Evolutionary conservation across 2,329 filamentous ascomycete genomes (phyloP).

Genomic region (Diaporthe humulicola): DNA sequence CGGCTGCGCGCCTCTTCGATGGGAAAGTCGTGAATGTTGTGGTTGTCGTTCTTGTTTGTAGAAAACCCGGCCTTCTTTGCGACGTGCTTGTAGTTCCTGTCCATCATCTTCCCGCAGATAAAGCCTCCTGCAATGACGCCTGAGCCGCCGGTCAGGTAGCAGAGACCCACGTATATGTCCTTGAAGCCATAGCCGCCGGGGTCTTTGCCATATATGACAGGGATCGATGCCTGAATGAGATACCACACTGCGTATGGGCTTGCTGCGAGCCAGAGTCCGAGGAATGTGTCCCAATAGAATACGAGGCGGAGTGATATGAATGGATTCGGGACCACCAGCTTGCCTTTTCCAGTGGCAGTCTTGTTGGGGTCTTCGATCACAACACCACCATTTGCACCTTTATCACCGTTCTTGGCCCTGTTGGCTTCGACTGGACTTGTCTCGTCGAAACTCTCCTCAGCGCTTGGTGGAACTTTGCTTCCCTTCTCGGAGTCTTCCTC

Average conservation of each 20-base stretch:
- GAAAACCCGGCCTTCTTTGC: constrained; percentile 69
- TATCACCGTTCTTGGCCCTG: not conserved
- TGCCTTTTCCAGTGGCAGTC: constrained; percentile 47
- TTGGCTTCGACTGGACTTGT: not conserved
- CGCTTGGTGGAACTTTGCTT: not conserved
- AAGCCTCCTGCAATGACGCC: constrained; percentile 60
- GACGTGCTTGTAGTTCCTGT: constrained; percentile 76
- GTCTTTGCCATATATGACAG: constrained; percentile 62
- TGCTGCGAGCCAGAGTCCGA: constrained; percentile 54
- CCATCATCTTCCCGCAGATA: constrained; percentile 64
- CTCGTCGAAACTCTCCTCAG: not conserved
- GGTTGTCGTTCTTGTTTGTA: constrained; percentile 66
- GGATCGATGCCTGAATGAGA: constrained; percentile 63
- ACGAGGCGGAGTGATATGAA: constrained; percentile 63
- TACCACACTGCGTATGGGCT: constrained; percentile 64
- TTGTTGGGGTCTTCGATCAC: not conserved
- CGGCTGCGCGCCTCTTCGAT: constrained; percentile 65
- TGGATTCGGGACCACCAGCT: constrained; percentile 64
- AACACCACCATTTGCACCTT: not conserved
- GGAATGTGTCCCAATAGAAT: constrained; percentile 66
- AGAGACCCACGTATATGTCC: constrained; percentile 60
- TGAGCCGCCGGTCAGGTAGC: constrained; percentile 61
- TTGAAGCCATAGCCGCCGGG: constrained; percentile 61
- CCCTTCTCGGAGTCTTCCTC: not conserved
- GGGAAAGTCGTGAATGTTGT: constrained; percentile 61